These are phyloP conservation scores for Nicotiana tabacum DNA, from an alignment of 257 asterid species.

Conservation along the genomic window DNA sequence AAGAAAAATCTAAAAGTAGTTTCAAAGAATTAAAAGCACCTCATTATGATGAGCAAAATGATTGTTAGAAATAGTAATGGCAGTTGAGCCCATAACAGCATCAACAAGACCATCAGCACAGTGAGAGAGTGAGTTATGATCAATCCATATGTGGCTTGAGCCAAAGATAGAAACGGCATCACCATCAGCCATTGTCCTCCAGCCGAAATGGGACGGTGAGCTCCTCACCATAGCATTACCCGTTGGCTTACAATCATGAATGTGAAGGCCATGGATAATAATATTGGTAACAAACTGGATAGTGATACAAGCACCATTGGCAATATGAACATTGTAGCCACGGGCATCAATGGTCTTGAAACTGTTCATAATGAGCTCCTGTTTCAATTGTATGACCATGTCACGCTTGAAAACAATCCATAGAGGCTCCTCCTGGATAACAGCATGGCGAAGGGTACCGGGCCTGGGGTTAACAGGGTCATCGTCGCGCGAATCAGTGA, in stretches of 20 bases:
- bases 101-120: conserved; percentile 95
- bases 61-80: conserved; percentile 83
- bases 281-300: conserved; percentile 72
- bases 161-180: conserved; percentile 84
- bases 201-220: conserved; percentile 75
- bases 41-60: conserved; percentile 88
- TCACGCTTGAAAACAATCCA: conserved; percentile 91
- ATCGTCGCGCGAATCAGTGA: conserved; percentile 65
- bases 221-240: conserved; percentile 96
- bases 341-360: conserved; percentile 89
- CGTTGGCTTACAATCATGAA: conserved; percentile 80
- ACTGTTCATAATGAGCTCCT: conserved; percentile 84
- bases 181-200: conserved; percentile 96
- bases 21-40: conserved; percentile 29
- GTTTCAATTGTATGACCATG: conserved; percentile 79
- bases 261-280: conserved; percentile 73
- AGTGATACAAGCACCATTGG: conserved; percentile 74
- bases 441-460: conserved; percentile 91
- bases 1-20: not conserved
- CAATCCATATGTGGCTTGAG: conserved; percentile 89
- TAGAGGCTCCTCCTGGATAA: conserved; percentile 77
- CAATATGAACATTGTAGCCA: conserved; percentile 79
- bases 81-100: conserved; percentile 95
- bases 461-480: conserved; percentile 83
- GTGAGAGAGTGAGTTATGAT: conserved; percentile 78